Conservation (phyloP, 202 grass and related monocot genomes). For the Musa balbisiana region DNA sequence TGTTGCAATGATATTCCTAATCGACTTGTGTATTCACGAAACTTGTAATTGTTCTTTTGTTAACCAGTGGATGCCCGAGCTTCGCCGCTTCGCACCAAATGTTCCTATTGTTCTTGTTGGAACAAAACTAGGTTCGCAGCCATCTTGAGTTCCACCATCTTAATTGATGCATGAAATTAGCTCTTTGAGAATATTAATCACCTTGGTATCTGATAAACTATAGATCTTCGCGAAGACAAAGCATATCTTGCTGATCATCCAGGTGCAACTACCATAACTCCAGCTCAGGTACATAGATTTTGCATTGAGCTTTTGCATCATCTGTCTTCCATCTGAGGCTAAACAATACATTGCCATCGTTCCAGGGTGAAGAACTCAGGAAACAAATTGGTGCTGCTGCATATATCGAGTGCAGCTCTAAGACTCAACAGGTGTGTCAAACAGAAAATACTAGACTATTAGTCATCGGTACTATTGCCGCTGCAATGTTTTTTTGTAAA, state of each 20-base stretch:
- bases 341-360: constrained; percentile 12
- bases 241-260: constrained; percentile 72
- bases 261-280: constrained; percentile 49
- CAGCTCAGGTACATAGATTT: constrained; percentile 37
- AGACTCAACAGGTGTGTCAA: constrained; percentile 61
- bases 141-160: not conserved
- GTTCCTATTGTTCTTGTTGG: constrained; percentile 71
- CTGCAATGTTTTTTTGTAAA: not conserved
- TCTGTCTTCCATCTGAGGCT: not conserved
- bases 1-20: not conserved
- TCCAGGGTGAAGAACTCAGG: constrained; percentile 71
- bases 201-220: constrained; percentile 1
- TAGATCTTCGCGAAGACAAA: constrained; percentile 74
- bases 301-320: not conserved
- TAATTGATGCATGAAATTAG: not conserved
- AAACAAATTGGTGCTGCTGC: constrained; percentile 71
- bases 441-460: not conserved
- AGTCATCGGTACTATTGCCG: not conserved
- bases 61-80: constrained; percentile 78
- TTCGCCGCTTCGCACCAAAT: constrained; percentile 55
- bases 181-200: not conserved
- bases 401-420: constrained; percentile 90
- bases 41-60: not conserved
- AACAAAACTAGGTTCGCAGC: constrained; percentile 58
- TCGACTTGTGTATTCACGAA: not conserved